Evolutionary conservation across 2,329 filamentous ascomycete species (phyloP).

Genomic region (Malbranchea zuffiana): DNA sequence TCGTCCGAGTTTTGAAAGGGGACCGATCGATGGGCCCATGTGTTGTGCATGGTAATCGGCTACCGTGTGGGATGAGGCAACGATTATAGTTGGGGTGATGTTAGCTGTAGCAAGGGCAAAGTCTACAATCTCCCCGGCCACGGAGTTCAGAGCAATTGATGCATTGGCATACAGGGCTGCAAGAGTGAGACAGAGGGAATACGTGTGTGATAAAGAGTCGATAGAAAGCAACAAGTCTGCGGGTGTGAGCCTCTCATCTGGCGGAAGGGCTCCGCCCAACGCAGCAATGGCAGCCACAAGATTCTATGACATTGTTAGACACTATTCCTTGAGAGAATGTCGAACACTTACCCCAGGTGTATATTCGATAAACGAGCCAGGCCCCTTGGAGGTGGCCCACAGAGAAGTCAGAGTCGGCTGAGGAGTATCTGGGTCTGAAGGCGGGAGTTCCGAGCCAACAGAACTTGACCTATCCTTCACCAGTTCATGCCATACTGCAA

Average conservation of each 20-base stretch:
- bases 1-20: constrained; percentile 57
- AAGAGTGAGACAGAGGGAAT: constrained; percentile 68
- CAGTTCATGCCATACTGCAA: constrained; percentile 89
- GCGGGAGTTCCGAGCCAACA: constrained; percentile 53
- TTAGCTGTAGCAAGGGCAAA: constrained; percentile 61
- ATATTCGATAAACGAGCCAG: constrained; percentile 68
- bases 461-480: constrained; percentile 56
- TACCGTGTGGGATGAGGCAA: constrained; percentile 65
- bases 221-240: constrained; percentile 77
- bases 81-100: constrained; percentile 69
- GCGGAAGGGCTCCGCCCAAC: constrained; percentile 64
- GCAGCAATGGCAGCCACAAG: constrained; percentile 77
- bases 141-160: constrained; percentile 79
- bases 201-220: constrained; percentile 67
- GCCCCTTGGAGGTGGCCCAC: constrained; percentile 30
- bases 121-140: constrained; percentile 62
- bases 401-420: constrained; percentile 37
- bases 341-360: constrained; percentile 47
- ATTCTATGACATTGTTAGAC: constrained; percentile 42
- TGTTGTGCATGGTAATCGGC: constrained; percentile 55
- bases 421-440: constrained; percentile 43
- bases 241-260: constrained; percentile 58
- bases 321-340: not conserved
- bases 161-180: constrained; percentile 74
- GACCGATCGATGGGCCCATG: constrained; percentile 48